Evolutionary conservation across 306 rosid species (phyloP).

Genomic region (Cucurbita ficifolia): DNA sequence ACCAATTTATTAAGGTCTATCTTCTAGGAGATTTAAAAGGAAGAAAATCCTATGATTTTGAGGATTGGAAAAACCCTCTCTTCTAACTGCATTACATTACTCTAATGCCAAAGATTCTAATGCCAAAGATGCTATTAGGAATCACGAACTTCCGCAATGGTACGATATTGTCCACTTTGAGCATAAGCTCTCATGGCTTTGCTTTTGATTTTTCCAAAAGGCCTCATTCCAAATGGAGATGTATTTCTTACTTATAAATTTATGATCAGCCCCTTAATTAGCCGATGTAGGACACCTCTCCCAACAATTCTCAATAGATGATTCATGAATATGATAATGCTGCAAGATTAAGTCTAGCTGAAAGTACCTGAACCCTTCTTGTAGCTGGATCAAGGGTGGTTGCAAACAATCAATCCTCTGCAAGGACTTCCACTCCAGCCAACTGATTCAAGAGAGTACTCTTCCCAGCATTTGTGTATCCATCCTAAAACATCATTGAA

Average conservation of each 20-base stretch:
- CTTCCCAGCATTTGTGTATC: conserved; percentile 98
- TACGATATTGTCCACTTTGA: no score
- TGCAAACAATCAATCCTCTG: conserved; percentile 91
- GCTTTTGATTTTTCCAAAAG: no score
- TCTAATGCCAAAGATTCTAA: no score
- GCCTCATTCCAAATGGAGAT: no score
- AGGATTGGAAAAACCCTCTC: neutral
- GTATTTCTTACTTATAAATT: no score
- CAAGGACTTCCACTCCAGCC: conserved; percentile 90
- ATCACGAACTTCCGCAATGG: no score
- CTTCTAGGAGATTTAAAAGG: neutral
- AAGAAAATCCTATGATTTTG: neutral
- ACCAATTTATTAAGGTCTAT: neutral
- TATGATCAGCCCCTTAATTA: no score
- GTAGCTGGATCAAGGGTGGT: conserved; percentile 98
- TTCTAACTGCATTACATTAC: no score
- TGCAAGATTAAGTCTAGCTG: conserved; percentile 5
- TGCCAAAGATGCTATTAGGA: no score
- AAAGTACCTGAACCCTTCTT: conserved; percentile 83
- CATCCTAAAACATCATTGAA: conserved; percentile 37
- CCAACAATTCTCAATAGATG: no score
- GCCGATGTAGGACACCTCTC: no score
- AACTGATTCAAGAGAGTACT: conserved; percentile 84
- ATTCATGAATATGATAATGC: neutral
- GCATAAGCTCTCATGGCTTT: no score